These are phyloP conservation scores for Cryphonectria parasitica DNA, from an alignment of 2,329 filamentous ascomycete species.

Conservation along the genomic window DNA sequence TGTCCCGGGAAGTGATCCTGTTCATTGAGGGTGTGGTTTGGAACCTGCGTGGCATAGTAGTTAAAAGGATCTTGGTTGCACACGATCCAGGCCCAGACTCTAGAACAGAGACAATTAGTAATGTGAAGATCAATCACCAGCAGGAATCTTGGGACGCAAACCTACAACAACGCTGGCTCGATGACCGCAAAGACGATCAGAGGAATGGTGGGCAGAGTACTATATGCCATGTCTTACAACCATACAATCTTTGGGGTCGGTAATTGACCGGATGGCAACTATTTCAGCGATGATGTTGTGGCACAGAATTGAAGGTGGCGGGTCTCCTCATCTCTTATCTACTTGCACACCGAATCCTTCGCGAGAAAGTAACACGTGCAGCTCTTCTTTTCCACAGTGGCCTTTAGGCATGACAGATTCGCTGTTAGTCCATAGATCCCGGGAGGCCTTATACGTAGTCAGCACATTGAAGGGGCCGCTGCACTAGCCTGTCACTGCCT, in stretches of 20 bases:
- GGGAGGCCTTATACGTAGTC: background rate
- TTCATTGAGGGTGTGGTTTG: constrained; percentile 29
- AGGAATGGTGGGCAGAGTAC: constrained; percentile 17
- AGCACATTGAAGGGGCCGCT: background rate
- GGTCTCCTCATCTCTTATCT: background rate
- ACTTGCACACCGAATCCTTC: background rate
- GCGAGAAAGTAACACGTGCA: background rate
- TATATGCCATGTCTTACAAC: constrained; percentile 9
- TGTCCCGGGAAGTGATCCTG: constrained; percentile 30
- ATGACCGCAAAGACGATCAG: constrained; percentile 18
- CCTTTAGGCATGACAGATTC: background rate
- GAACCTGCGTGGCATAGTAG: constrained; percentile 37
- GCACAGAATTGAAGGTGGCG: background rate
- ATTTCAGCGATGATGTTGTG: background rate
- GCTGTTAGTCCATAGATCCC: no score
- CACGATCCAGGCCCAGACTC: constrained; percentile 30
- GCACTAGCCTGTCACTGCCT: background rate
- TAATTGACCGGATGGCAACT: background rate
- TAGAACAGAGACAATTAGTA: constrained; percentile 5
- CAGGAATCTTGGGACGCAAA: background rate
- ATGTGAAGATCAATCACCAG: background rate
- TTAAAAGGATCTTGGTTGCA: constrained; percentile 33
- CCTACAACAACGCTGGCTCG: constrained; percentile 15
- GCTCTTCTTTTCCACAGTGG: background rate
- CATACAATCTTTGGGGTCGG: background rate